Percentiles rank a stretch among this genome's conserved stretches.
These are phyloP conservation scores for Craterostigma plantagineum DNA, from an alignment of 257 asterid genomes.

Conservation along the genomic window DNA sequence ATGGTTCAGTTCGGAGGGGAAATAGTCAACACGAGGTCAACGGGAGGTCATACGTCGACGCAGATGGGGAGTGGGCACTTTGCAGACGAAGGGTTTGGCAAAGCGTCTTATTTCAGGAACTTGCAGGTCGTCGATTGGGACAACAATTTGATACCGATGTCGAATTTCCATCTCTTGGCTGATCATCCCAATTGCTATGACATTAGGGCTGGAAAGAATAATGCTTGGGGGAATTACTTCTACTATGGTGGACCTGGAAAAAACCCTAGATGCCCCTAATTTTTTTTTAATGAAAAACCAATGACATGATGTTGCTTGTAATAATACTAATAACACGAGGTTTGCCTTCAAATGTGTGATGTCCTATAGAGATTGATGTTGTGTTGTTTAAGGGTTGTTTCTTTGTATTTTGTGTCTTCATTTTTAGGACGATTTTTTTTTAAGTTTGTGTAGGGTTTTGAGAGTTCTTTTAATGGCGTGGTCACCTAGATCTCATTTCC, in stretches of 20 bases:
- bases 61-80: conserved; percentile 8
- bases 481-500: no score
- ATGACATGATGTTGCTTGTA: no score
- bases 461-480: no score
- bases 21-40: conserved; percentile 5
- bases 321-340: no score
- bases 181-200: conserved; percentile 7
- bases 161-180: conserved; percentile 4
- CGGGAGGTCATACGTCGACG: conserved; percentile 2
- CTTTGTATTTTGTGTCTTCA: no score
- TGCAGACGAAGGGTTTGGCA: conserved; percentile 4
- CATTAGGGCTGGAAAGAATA: conserved; percentile 5
- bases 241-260: conserved; percentile 6
- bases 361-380: no score
- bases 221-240: conserved; percentile 4
- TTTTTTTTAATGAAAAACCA: no score
- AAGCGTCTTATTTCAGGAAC: conserved; percentile 6
- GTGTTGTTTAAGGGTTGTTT: no score
- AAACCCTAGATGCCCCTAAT: conserved; percentile 4
- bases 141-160: conserved; percentile 5
- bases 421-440: no score
- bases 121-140: conserved; percentile 5
- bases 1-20: conserved; percentile 6
- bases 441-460: no score
- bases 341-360: no score